Evolutionary conservation across 202 grass and related monocot species (phyloP).

Genomic region (Brachypodium distachyon): DNA sequence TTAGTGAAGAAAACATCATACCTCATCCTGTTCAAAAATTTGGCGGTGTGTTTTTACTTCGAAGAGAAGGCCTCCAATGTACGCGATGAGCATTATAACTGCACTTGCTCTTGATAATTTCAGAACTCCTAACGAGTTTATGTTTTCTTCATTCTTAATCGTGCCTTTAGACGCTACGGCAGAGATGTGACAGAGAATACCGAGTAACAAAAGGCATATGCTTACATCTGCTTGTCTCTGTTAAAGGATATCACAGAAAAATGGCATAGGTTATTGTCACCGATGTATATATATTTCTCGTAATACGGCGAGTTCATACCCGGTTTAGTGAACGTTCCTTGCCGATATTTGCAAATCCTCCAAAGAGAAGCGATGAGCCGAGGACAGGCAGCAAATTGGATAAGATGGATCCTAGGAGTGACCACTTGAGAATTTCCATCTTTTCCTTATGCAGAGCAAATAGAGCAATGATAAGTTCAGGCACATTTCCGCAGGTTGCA

Average conservation of each 20-base stretch:
- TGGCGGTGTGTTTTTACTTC: slow-evolving; percentile 65
- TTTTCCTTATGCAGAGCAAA: slow-evolving; percentile 57
- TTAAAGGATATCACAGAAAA: slow-evolving; percentile 6
- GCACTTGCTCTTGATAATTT: slow-evolving; percentile 53
- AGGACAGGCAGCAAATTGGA: slow-evolving; percentile 80
- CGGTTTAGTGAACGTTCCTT: slow-evolving; percentile 47
- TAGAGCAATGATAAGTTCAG: slow-evolving; percentile 66
- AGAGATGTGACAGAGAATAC: slow-evolving; percentile 40
- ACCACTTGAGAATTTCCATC: slow-evolving; percentile 67
- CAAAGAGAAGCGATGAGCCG: slow-evolving; percentile 54
- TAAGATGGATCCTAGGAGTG: slow-evolving; percentile 60
- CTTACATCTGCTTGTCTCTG: slow-evolving; percentile 68
- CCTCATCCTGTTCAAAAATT: slow-evolving; percentile 37
- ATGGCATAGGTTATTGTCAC: background rate
- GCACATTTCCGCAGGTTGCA: slow-evolving; percentile 70
- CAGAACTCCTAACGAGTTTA: background rate
- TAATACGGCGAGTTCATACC: slow-evolving; percentile 20
- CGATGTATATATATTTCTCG: background rate
- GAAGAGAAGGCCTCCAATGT: slow-evolving; percentile 56
- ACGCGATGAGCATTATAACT: slow-evolving; percentile 54
- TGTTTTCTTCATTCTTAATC: background rate
- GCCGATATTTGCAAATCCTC: slow-evolving; percentile 39
- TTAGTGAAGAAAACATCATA: slow-evolving; percentile 10
- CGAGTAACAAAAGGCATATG: slow-evolving; percentile 52
- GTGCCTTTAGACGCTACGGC: slow-evolving; percentile 27